Conservation (phyloP, 768 basidiomycete species). For the Hypsizygus marmoreus region DNA sequence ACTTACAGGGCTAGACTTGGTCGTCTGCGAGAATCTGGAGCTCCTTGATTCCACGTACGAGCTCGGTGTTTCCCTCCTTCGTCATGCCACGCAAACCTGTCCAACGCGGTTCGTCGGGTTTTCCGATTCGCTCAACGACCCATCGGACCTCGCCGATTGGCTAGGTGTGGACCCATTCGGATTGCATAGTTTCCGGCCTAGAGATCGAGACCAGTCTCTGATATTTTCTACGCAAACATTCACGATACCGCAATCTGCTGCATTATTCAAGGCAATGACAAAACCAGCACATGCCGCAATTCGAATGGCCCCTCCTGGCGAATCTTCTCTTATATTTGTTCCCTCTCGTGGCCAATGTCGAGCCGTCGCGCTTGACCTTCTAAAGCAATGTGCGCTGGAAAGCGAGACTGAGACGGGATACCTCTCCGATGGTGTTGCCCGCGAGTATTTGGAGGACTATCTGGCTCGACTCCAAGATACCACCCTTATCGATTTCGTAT, state of each 20-base stretch:
- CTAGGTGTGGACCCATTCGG: slow-evolving; percentile 65
- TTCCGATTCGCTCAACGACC: slow-evolving; percentile 77
- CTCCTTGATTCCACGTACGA: slow-evolving; percentile 83
- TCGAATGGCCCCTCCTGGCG: slow-evolving; percentile 40
- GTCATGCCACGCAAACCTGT: slow-evolving; percentile 59
- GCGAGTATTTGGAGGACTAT: slow-evolving; percentile 60
- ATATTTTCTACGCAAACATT: slow-evolving; percentile 72
- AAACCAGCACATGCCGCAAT: slow-evolving; percentile 87
- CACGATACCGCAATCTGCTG: slow-evolving; percentile 82
- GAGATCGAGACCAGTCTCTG: slow-evolving; percentile 81
- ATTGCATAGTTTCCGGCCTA: slow-evolving; percentile 78
- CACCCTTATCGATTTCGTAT: slow-evolving; percentile 67
- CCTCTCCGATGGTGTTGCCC: slow-evolving; percentile 49
- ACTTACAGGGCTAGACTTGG: slow-evolving; percentile 54
- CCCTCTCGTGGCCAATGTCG: slow-evolving; percentile 81
- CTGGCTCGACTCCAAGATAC: slow-evolving; percentile 61
- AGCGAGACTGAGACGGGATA: slow-evolving; percentile 71
- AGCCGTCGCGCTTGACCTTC: slow-evolving; percentile 75
- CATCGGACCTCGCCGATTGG: slow-evolving; percentile 82
- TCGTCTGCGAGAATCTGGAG: slow-evolving; percentile 86
- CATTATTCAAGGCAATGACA: slow-evolving; percentile 88
- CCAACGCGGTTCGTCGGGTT: slow-evolving; percentile 78
- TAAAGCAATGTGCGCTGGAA: slow-evolving; percentile 84
- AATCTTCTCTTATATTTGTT: slow-evolving; percentile 80
- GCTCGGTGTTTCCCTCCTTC: slow-evolving; percentile 72